Evolutionary conservation across 2,329 filamentous ascomycete species (phyloP).

Genomic region (Trichoderma afroharzianum): DNA sequence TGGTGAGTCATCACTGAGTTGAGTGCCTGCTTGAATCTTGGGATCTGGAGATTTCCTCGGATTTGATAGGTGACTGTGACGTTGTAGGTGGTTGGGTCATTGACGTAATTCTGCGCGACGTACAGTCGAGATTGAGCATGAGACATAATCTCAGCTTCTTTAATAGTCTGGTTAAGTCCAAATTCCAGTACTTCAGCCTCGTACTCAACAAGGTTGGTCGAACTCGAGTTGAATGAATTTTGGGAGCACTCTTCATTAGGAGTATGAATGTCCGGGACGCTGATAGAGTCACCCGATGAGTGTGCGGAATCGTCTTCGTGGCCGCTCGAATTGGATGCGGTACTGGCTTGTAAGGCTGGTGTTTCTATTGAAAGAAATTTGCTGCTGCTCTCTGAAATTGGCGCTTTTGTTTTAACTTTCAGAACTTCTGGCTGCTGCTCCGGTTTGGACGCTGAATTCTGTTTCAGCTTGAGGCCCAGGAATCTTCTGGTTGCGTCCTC

Average conservation of each 20-base stretch:
- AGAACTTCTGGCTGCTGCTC: not conserved
- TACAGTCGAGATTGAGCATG: not conserved
- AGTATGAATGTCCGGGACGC: not conserved
- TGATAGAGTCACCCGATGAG: not conserved
- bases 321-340: not conserved
- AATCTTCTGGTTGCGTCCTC: not conserved
- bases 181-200: not conserved
- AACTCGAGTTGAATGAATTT: not conserved
- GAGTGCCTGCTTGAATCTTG: not conserved
- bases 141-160: not conserved
- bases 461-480: not conserved
- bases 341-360: not conserved
- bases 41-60: not conserved
- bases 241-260: not conserved
- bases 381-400: not conserved
- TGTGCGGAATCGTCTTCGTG: not conserved
- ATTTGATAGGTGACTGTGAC: not conserved
- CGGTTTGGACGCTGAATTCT: not conserved
- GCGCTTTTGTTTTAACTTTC: not conserved
- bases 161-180: not conserved
- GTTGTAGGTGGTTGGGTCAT: not conserved
- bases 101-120: not conserved
- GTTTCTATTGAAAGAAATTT: not conserved
- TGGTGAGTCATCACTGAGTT: not conserved
- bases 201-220: not conserved